A percentile compares a stretch with the other conserved stretches of the same genome.
Evolutionary conservation across 352 stramenopile species (phyloP).

Genomic region (Elongisporangium undulatum): DNA sequence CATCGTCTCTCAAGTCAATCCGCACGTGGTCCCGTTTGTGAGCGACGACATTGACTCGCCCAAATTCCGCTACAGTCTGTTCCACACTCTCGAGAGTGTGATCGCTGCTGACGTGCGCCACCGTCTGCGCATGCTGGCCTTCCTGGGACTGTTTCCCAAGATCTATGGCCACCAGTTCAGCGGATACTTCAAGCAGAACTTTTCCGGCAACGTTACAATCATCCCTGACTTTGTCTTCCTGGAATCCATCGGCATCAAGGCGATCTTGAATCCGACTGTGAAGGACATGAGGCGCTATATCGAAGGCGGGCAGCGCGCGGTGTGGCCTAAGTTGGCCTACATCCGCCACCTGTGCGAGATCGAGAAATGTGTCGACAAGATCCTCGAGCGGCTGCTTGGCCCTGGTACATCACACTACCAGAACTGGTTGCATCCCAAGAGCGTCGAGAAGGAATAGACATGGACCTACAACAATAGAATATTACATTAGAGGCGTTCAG

Average conservation of each 20-base stretch:
- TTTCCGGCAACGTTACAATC: conserved; percentile 96
- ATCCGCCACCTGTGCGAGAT: conserved; percentile 93
- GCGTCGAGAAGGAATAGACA: not conserved
- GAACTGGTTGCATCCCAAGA: not conserved
- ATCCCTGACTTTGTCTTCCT: conserved; percentile 88
- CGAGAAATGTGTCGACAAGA: conserved; percentile 69
- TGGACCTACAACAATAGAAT: not conserved
- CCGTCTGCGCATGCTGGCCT: conserved; percentile 68
- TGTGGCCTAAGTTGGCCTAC: conserved; percentile 90
- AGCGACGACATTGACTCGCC: conserved; percentile 84
- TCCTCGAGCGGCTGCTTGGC: conserved; percentile 25
- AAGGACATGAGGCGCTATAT: conserved; percentile 74
- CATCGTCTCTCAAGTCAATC: conserved; percentile 88
- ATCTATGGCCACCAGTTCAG: conserved; percentile 80
- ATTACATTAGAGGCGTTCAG: too few species aligned
- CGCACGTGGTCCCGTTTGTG: conserved; percentile 91
- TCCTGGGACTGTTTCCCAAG: conserved; percentile 85
- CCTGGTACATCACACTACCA: not conserved
- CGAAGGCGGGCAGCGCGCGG: conserved; percentile 81
- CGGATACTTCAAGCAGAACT: conserved; percentile 90
- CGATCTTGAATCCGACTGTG: conserved; percentile 77
- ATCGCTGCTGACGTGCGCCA: conserved; percentile 62
- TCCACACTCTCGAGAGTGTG: conserved; percentile 82
- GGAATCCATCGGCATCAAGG: conserved; percentile 74
- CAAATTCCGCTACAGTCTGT: conserved; percentile 55